These are phyloP conservation scores for Apiospora sp. DNA, from an alignment of 2,329 filamentous ascomycete genomes.

Conservation along the genomic window DNA sequence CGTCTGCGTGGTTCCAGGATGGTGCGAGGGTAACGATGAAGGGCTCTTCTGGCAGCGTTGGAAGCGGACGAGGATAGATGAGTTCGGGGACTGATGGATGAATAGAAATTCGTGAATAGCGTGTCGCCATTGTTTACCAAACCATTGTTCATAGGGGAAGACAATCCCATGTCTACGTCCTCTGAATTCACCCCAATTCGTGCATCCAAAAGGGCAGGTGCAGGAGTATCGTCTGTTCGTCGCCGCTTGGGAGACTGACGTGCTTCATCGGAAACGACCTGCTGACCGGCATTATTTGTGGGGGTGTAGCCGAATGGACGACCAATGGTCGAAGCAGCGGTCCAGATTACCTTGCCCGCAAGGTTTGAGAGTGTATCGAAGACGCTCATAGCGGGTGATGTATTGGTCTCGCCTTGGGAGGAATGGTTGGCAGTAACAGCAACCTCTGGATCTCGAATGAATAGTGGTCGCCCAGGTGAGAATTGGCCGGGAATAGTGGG, in stretches of 20 bases:
- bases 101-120: no score
- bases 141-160: conserved; percentile 16
- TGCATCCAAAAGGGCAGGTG: background rate
- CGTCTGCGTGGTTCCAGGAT: conserved; percentile 5
- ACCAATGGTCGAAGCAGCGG: conserved; percentile 9
- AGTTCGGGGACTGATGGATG: background rate
- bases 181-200: background rate
- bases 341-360: conserved; percentile 16
- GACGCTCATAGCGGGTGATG: background rate
- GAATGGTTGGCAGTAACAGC: background rate
- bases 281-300: conserved; percentile 16
- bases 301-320: background rate
- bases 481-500: background rate
- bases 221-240: conserved; percentile 15
- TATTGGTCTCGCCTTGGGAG: background rate
- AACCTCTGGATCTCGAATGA: background rate
- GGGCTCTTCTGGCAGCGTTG: conserved; percentile 11
- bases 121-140: conserved; percentile 15
- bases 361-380: background rate
- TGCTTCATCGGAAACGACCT: conserved; percentile 1
- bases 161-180: background rate
- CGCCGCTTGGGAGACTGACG: conserved; percentile 22
- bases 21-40: background rate
- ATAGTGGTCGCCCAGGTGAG: background rate
- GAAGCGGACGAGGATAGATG: background rate